Evolutionary conservation across 2,329 filamentous ascomycete genomes (phyloP), one percentile per base, ranked within the genome.

Genomic region (Cordyceps cicadae): DNA sequence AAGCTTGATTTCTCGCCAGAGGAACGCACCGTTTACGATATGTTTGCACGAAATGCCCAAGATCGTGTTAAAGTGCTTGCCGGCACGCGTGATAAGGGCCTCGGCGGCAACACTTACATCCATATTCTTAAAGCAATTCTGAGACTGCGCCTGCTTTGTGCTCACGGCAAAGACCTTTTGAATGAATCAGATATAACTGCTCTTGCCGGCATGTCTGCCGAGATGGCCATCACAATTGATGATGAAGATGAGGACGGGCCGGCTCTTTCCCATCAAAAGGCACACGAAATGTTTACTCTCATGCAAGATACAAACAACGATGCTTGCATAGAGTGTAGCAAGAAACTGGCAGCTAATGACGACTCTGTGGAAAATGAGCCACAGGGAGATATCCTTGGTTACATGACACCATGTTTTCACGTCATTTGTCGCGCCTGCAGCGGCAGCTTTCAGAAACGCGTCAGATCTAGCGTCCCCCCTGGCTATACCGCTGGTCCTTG

Each of bases 111-210:
- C 66, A 88, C 89, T n/a, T 97, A 96, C 69, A 92, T 94, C 52
- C 90, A 96, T 67, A 94, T 99, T 52, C 76, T 99, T 63, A 92
- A 94, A 65, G 90, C 91, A 5, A 96, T 99, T 69, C 82, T 95
- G 65, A 88, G 93, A 34, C 83, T 99, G 19, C 89, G 94, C 11
- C 81, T 96, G 46, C 88, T 97, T 56, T 97, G 92, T 70, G 94
- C 92, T 1, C 93, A 97, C 70, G 94, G 94, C n/a, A 89, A 88
- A 65, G 93, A 97, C 63, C 82, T 99, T 8, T 81, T 99, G 3
- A 90, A 87, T 61, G 86, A 92, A 41, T 88, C 93, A 21, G 93
- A 97, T 67, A 77, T 96, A 51, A 86, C 88, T 65, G 80, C 88
- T 3, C 84, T 93, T 55, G 88, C 92, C 69, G 93, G 92, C 26